A percentile compares a stretch with the other conserved stretches of the same genome.
Evolutionary conservation across 192 early-diverging fungal genomes (phyloP).

Genomic region (Coemansia sp.): DNA sequence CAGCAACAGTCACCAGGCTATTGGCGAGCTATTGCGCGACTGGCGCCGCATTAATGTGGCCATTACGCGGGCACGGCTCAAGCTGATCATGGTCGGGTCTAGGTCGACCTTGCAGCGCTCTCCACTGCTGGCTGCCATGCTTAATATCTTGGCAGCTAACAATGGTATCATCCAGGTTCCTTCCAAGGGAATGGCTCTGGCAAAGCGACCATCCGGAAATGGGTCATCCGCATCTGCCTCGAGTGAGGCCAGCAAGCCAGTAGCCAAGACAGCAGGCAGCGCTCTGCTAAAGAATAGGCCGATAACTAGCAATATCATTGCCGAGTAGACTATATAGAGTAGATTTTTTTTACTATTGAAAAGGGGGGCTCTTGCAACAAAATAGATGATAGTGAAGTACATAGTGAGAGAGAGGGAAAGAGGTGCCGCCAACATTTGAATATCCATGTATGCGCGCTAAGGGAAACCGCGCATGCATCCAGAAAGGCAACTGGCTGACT

Average conservation of each 20-base stretch:
- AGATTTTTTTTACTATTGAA: background rate
- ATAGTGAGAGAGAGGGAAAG: background rate
- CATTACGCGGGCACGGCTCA: slow-evolving; percentile 85
- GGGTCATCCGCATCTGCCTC: background rate
- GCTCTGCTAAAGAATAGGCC: slow-evolving; percentile 29
- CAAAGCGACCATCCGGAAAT: background rate
- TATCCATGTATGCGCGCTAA: background rate
- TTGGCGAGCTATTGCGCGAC: slow-evolving; percentile 87
- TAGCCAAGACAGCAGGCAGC: slow-evolving; percentile 12
- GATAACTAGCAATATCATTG: slow-evolving; percentile 35
- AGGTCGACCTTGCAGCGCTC: slow-evolving; percentile 67
- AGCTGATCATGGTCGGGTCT: slow-evolving; percentile 91
- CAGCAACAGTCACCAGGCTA: slow-evolving; percentile 70
- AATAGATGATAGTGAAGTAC: slow-evolving; percentile 18
- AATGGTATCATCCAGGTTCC: slow-evolving; percentile 33
- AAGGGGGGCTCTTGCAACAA: slow-evolving; percentile 9
- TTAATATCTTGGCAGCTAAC: slow-evolving; percentile 35
- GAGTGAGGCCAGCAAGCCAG: background rate
- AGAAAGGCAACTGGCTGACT: background rate
- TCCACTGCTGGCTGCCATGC: slow-evolving; percentile 61
- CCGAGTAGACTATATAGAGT: slow-evolving; percentile 21
- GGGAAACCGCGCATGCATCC: background rate
- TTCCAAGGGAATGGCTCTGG: slow-evolving; percentile 20
- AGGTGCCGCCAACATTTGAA: background rate
- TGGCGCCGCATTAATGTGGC: slow-evolving; percentile 96